Conservation (phyloP, 2,329 filamentous ascomycete species). For the Botrytis pseudocinerea region DNA sequence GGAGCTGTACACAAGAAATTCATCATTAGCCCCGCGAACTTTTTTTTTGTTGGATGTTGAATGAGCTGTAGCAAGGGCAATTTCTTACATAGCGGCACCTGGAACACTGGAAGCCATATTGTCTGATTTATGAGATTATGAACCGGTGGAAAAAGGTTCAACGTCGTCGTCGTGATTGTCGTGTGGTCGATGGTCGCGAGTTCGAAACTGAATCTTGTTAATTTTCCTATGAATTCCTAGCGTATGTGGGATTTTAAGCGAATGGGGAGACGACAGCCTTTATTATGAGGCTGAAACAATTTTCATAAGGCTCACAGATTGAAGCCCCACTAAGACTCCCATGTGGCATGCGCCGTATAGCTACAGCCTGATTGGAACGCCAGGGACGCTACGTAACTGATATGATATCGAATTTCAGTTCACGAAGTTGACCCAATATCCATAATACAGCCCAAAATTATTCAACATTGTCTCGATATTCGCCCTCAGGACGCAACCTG, state of each 20-base stretch:
- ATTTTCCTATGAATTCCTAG: slow-evolving; percentile 17
- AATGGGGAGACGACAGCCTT: slow-evolving; percentile 12
- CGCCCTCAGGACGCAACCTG: not conserved
- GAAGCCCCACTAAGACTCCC: not conserved
- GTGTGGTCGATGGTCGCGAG: slow-evolving; percentile 21
- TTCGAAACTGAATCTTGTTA: slow-evolving; percentile 10
- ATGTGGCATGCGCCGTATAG: not conserved
- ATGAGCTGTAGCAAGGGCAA: slow-evolving; percentile 10
- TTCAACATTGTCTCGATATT: not conserved
- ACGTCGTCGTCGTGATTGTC: slow-evolving; percentile 35
- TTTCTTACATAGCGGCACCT: slow-evolving; percentile 43
- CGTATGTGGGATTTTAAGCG: slow-evolving; percentile 23
- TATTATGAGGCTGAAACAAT: not conserved
- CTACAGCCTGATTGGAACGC: not conserved
- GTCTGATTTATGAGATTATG: slow-evolving; percentile 36
- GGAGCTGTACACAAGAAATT: slow-evolving; percentile 57
- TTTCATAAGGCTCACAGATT: not conserved
- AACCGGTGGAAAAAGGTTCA: slow-evolving; percentile 35
- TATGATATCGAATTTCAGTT: slow-evolving; percentile 4
- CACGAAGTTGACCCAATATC: not conserved
- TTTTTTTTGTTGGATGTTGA: slow-evolving; percentile 6
- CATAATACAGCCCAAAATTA: slow-evolving; percentile 6
- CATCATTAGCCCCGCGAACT: slow-evolving; percentile 27
- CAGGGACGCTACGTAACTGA: slow-evolving; percentile 12
- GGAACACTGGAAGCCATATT: slow-evolving; percentile 44